Base-by-base conservation (phyloP, 306 rosid genomes). In the Elaeagnus macrophylla region DNA sequence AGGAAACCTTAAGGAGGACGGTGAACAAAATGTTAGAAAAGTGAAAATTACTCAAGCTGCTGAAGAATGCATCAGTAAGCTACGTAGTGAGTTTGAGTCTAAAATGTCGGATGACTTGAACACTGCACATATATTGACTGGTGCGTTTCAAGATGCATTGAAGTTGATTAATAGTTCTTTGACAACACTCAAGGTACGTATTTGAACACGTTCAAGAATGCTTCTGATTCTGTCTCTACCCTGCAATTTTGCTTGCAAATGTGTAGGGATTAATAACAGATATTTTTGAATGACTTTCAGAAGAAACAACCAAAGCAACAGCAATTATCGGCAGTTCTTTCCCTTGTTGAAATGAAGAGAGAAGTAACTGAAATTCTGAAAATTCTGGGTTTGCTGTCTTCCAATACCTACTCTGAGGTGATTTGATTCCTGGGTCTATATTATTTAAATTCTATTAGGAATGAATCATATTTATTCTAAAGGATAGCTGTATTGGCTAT, bases 101-200 rank as follows among this genome's bases (percentile, higher is more conserved):
- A 93, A 83, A 79, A 84, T 93, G 96, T 76, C 83, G 35, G 99
- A 93, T 51, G 96, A 91, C 74, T 70, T 93, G 81, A 93, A 79
- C 78, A 84, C 99, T n/a, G 88, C 94, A 7, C 86, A 69, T 19
- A 71, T 87, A 64, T 61, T 93, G 75, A 87, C 96, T 1, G 88
- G 89, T 36, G 82, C 94, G 48, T 77, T 93, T 61, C 96, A 74
- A 80, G 95, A 93, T 36, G 94, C 84, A 52, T 76, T 93, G 62
- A 87, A 85, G 72, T 78, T 71, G 44, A 68, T 84, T 17, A 93
- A 93, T 67, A 64, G 76, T 71, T 74, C 85, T 57, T 73, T 82
- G 79, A 82, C 73, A 66, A 51, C 51, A 67, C 80, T 84, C 38
- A 91, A 91, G 95, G 99, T 84, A 77, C 4, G 52, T 51, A 12